Base-by-base conservation (phyloP, 306 rosid genomes). In the Rubus idaeus region DNA sequence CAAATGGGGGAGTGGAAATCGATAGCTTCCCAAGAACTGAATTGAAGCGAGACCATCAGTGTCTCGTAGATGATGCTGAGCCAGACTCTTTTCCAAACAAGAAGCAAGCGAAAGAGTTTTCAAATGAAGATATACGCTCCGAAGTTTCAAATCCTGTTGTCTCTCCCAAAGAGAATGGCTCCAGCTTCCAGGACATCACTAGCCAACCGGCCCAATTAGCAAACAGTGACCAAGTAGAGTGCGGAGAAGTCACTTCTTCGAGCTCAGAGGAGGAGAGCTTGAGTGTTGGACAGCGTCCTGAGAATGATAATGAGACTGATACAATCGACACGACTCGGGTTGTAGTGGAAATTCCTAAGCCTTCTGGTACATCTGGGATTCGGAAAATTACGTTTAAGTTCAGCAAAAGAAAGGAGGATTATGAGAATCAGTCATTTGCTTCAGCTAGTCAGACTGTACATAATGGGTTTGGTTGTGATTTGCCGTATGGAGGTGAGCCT, bases 301-400 rank as follows among this genome's bases (percentile, higher is more conserved):
- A 39, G 56, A 83, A 80, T 50, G 84, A 79, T 30, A 81, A 64
- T 57, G 88, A 78, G 16, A 82, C 63, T 50, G 76, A 84, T 71
- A 52, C 79, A 8, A 68, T 74, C 45, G 88, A 81, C 45, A 83
- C 84, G 2, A 91, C 99, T 42, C 70, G 92, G 37, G 84, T 92
- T 77, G 99, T 96, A 66, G 52, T 89, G 80, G 99, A 96, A 83
- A 87, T 92, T 39, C 97, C 98, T 1, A 81, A 92, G 90, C 87
- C 88, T 53, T 87, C 74, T 70, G 87, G 90, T 80, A 81, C 94
- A 5, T 80, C 97, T 71, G 99, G 99, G 61, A 86, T 93, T 63
- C 87, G 97, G 20, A 96, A 92, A 79, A 89, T 96, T 65, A 96
- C 98, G 35, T 91, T 96, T 76, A 96, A 89, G 83, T 86, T 96